Evolutionary conservation across 805 yeast species (phyloP).

Genomic region (Suhomyces sp.): DNA sequence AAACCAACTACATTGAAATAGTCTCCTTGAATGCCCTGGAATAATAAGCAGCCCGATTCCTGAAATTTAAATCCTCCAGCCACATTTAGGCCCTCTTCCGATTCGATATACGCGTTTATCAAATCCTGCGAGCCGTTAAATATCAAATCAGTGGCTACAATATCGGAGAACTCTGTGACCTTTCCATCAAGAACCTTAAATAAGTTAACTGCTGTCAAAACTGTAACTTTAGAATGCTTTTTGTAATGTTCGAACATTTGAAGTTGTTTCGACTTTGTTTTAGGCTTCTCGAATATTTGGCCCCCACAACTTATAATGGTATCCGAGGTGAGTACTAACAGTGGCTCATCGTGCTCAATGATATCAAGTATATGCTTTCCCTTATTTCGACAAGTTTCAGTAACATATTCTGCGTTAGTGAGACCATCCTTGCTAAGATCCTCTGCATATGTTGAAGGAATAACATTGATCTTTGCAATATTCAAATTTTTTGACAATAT

Average conservation of each 20-base stretch:
- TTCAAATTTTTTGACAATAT: slow-evolving; percentile 60
- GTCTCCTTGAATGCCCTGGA: slow-evolving; percentile 70
- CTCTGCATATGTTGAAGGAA: slow-evolving; percentile 74
- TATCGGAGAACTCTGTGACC: slow-evolving; percentile 3
- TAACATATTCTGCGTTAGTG: slow-evolving; percentile 57
- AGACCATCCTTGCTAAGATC: slow-evolving; percentile 54
- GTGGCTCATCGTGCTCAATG: slow-evolving; percentile 23
- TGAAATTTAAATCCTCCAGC: slow-evolving; percentile 95
- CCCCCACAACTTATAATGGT: slow-evolving; percentile 66
- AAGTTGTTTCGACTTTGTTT: slow-evolving; percentile 23
- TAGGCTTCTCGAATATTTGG: slow-evolving; percentile 76
- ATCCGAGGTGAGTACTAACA: slow-evolving; percentile 63
- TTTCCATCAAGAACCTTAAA: slow-evolving; percentile 13
- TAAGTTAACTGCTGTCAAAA: slow-evolving; percentile 34
- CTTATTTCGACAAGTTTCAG: slow-evolving; percentile 66
- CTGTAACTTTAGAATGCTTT: slow-evolving; percentile 20
- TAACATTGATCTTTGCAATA: slow-evolving; percentile 41
- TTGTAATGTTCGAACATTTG: slow-evolving; percentile 28
- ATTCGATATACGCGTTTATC: slow-evolving; percentile 57
- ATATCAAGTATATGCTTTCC: slow-evolving; percentile 57
- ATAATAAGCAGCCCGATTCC: slow-evolving; percentile 63
- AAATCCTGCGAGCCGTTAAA: slow-evolving; percentile 53
- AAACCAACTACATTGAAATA: slow-evolving; percentile 84
- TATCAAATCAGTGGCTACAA: slow-evolving; percentile 45
- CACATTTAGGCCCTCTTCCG: slow-evolving; percentile 73